Evolutionary conservation across 2,329 filamentous ascomycete species (phyloP).

Genomic region (Aureobasidium sp.): DNA sequence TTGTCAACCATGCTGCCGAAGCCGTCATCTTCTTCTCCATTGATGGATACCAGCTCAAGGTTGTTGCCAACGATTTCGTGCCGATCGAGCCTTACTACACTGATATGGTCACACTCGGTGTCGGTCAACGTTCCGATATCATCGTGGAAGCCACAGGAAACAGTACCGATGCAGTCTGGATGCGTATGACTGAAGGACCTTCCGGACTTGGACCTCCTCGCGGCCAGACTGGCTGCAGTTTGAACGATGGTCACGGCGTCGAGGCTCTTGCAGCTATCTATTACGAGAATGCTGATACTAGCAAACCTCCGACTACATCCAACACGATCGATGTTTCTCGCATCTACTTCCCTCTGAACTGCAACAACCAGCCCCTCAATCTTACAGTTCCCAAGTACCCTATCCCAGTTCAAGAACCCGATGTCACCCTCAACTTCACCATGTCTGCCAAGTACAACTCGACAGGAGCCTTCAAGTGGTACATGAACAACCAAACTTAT

Average conservation of each 20-base stretch:
- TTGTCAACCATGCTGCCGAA: slow-evolving; percentile 47
- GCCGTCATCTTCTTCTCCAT: slow-evolving; percentile 41
- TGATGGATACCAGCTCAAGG: slow-evolving; percentile 47
- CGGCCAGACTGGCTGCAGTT: slow-evolving; percentile 40
- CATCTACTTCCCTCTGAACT: slow-evolving; percentile 27
- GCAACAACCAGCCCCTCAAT: slow-evolving; percentile 27
- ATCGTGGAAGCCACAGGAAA: slow-evolving; percentile 49
- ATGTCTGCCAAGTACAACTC: slow-evolving; percentile 43
- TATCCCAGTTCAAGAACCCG: slow-evolving; percentile 29
- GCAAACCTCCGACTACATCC: slow-evolving; percentile 29
- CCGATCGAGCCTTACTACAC: slow-evolving; percentile 48
- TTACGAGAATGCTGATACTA: slow-evolving; percentile 34
- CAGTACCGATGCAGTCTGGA: slow-evolving; percentile 53
- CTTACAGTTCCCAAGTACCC: slow-evolving; percentile 27
- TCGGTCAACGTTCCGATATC: slow-evolving; percentile 54
- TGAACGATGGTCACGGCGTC: slow-evolving; percentile 48
- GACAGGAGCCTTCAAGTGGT: slow-evolving; percentile 51
- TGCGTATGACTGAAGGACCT: slow-evolving; percentile 39
- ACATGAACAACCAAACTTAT: slow-evolving; percentile 56
- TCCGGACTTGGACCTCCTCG: slow-evolving; percentile 29
- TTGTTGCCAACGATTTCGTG: slow-evolving; percentile 49
- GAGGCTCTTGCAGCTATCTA: slow-evolving; percentile 33
- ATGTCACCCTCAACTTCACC: slow-evolving; percentile 28
- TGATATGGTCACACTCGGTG: slow-evolving; percentile 38
- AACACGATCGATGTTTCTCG: slow-evolving; percentile 25